Conservation (phyloP, 192 early-diverging fungal genomes). For the Geranomyces michiganensis region DNA sequence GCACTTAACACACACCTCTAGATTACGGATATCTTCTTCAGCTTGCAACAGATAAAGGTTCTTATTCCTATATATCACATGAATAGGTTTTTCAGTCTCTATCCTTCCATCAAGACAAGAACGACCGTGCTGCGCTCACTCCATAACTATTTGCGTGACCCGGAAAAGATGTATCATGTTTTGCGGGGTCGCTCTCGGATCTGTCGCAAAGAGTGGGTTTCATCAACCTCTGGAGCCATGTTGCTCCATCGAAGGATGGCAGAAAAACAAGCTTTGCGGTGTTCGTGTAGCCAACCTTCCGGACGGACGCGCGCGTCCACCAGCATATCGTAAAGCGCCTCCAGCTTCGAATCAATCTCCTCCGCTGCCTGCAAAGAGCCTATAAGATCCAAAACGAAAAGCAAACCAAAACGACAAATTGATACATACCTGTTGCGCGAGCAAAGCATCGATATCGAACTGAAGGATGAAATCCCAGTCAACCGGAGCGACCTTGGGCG, state of each 20-base stretch:
- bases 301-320: slow-evolving; percentile 20
- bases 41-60: slow-evolving; percentile 47
- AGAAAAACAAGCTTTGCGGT: neutral
- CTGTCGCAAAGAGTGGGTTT: slow-evolving; percentile 1
- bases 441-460: slow-evolving; percentile 15
- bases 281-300: slow-evolving; percentile 4
- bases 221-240: neutral
- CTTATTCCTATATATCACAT: slow-evolving; percentile 42
- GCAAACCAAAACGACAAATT: no score
- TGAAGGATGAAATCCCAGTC: slow-evolving; percentile 28
- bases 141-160: slow-evolving; percentile 51
- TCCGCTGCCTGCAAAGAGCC: neutral
- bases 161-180: slow-evolving; percentile 48
- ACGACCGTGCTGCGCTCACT: slow-evolving; percentile 34
- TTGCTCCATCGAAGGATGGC: neutral
- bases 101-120: neutral
- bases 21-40: slow-evolving; percentile 37
- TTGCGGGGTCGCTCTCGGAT: slow-evolving; percentile 42
- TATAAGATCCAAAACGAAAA: neutral
- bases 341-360: slow-evolving; percentile 34
- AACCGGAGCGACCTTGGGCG: slow-evolving; percentile 7
- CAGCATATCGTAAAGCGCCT: slow-evolving; percentile 38
- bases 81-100: slow-evolving; percentile 2
- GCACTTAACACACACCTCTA: slow-evolving; percentile 35
- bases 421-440: slow-evolving; percentile 19